Evolutionary conservation across 495 filamentous ascomycete genomes (phyloP).

Genomic region (Penicillium bialowiezense): DNA sequence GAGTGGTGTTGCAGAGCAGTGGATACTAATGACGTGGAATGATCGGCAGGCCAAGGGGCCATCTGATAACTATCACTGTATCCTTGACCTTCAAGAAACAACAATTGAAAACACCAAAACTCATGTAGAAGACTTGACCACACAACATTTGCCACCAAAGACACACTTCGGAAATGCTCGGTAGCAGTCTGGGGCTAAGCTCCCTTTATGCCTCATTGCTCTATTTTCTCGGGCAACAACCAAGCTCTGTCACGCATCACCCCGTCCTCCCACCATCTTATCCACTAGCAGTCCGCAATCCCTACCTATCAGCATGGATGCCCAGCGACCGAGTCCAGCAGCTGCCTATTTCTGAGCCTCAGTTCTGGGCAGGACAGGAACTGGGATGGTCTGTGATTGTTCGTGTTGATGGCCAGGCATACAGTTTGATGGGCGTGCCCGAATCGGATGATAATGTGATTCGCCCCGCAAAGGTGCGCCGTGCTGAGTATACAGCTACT

Average conservation of each 20-base stretch:
- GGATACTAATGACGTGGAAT: not conserved
- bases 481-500: conserved; percentile 44
- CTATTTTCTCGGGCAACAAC: conserved; percentile 11
- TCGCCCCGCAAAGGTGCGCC: conserved; percentile 34
- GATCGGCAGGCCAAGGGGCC: not conserved
- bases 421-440: conserved; percentile 44
- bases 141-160: too few species aligned
- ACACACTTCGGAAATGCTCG: not conserved
- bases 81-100: too few species aligned
- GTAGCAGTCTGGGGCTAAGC: conserved; percentile 17
- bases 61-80: too few species aligned
- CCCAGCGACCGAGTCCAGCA: conserved; percentile 36
- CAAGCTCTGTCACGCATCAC: conserved; percentile 14
- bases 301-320: conserved; percentile 48
- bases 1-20: too few species aligned
- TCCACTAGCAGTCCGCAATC: conserved; percentile 47
- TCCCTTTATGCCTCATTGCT: conserved; percentile 25
- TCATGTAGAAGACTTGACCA: too few species aligned
- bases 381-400: conserved; percentile 49
- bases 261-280: conserved; percentile 44
- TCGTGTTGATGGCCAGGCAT: conserved; percentile 41
- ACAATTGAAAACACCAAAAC: too few species aligned
- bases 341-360: conserved; percentile 39
- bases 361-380: conserved; percentile 51
- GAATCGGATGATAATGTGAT: conserved; percentile 20